phyloP scores from a whole-genome alignment of 768 basidiomycete genomes.

The Pulveroboletus sp. region DNA sequence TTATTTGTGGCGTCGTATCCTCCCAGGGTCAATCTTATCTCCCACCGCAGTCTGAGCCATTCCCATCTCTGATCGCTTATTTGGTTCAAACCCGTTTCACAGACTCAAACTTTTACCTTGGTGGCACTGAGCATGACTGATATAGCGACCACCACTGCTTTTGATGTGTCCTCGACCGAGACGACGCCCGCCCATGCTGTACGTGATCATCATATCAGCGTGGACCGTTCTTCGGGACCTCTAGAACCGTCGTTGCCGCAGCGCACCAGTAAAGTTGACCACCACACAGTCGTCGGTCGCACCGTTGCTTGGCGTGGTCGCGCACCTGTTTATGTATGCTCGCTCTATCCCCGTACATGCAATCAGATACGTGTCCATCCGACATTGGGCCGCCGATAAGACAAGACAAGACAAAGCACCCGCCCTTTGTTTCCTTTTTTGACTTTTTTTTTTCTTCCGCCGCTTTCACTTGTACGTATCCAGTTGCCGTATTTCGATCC shows the following conservation, averaged over 20 bases:
- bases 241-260: constrained; percentile 19
- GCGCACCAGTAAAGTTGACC: constrained; percentile 4
- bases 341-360: constrained; percentile 21
- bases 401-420: constrained; percentile 24
- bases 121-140: too few species aligned
- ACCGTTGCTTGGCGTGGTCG: constrained; percentile 9
- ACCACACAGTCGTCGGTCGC: constrained; percentile 6
- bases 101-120: constrained; percentile 14
- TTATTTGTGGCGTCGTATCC: constrained; percentile 23
- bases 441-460: constrained; percentile 10
- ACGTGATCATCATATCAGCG: constrained; percentile 18
- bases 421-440: constrained; percentile 15
- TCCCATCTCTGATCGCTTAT: constrained; percentile 12
- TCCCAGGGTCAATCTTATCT: constrained; percentile 34
- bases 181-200: constrained; percentile 14
- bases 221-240: constrained; percentile 22
- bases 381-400: constrained; percentile 27
- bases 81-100: not conserved
- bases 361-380: constrained; percentile 21
- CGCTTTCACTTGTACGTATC: constrained; percentile 11
- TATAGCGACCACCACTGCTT: too few species aligned
- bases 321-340: constrained; percentile 5
- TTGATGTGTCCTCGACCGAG: constrained; percentile 6
- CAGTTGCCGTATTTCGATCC: not conserved
- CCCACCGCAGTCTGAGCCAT: constrained; percentile 12